Evolutionary conservation across 225 moss, liverwort and hornwort genomes (phyloP).

Genomic region (Polytrichum commune): DNA sequence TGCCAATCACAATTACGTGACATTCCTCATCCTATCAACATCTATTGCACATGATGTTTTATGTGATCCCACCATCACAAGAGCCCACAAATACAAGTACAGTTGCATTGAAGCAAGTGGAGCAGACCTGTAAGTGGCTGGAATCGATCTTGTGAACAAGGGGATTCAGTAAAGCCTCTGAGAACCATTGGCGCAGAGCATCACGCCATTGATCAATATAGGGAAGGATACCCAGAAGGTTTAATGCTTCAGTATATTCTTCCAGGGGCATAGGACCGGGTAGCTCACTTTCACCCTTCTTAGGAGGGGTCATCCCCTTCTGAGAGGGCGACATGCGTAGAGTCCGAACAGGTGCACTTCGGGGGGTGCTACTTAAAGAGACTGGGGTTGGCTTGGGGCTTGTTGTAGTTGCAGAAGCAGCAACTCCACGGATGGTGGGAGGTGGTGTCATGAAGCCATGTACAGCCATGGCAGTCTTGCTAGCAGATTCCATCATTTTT

Average conservation of each 20-base stretch:
- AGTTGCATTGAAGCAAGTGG: too few species aligned
- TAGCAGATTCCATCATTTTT: conserved; percentile 64
- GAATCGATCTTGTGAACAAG: conserved; percentile 80
- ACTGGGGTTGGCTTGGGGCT: conserved; percentile 46
- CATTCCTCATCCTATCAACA: too few species aligned
- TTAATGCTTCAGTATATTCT: conserved; percentile 69
- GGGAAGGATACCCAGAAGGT: conserved; percentile 64
- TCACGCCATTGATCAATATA: conserved; percentile 89
- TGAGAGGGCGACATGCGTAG: conserved; percentile 83
- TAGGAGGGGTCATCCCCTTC: conserved; percentile 79
- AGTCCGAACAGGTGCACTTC: conserved; percentile 65
- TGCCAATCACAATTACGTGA: too few species aligned
- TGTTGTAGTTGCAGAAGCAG: conserved; percentile 29
- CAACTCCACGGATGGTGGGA: conserved; percentile 63
- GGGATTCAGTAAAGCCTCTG: conserved; percentile 74
- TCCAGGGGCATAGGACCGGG: conserved; percentile 90
- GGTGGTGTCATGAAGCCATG: conserved; percentile 70
- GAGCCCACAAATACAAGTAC: too few species aligned
- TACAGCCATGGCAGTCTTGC: conserved; percentile 21
- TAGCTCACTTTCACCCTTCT: conserved; percentile 85
- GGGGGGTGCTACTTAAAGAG: conserved; percentile 62
- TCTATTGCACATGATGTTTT: too few species aligned
- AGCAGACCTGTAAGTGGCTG: conserved; percentile 83
- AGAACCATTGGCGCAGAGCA: conserved; percentile 87
- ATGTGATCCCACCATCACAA: too few species aligned